Base-by-base conservation (phyloP, 305 asterid genomes). In the Fraxinus velutina region DNA sequence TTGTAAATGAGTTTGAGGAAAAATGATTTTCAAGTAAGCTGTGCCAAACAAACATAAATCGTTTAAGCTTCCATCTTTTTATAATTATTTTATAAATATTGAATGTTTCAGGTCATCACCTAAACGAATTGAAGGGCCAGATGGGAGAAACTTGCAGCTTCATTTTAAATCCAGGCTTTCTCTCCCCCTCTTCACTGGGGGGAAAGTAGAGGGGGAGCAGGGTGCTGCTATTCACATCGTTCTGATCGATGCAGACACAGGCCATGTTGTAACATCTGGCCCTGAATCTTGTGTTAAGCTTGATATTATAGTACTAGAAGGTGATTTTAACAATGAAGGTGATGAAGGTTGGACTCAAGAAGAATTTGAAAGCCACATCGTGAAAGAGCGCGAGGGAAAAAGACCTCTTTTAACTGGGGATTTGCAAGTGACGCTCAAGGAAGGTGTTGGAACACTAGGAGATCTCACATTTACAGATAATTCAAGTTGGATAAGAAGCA, bases 401-500 rank as follows among this genome's bases (percentile, higher is more conserved):
- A 89, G 97, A 79, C 97, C 97, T 57, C 92, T 93, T 75, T 87
- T 92, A 88, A 91, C 90, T 36, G 97, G 97, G 62, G 97, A 93
- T 78, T 84, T 91, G 85, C 94, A 89, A 83, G 90, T 93, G 76
- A 85, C 90, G 8, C 95, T 93, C 55, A 92, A 92, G 85, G 97
- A 93, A 91, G 97, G 97, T 77, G 95, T 93, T 55, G 97, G 97
- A 82, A 93, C 97, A 79, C 64, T 93, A 1, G 95, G 97, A 29
- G 97, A 93, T 82, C 93, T 93, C 64, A 90, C 91, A 37, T 93
- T 93, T 88, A 93, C 97, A 3, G 97, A 93, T 79, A 93, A 93
- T 85, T 93, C 97, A n/a, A 93, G 97, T 84, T 93, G 97, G 97
- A 92, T 92, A 83, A 88, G 97, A 80, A 93, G 97, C 89, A 86